A percentile compares a stretch with the other conserved stretches of the same genome.
Evolutionary conservation across 2,329 filamentous ascomycete genomes (phyloP).

Genomic region (Furcasterigmium sp.): DNA sequence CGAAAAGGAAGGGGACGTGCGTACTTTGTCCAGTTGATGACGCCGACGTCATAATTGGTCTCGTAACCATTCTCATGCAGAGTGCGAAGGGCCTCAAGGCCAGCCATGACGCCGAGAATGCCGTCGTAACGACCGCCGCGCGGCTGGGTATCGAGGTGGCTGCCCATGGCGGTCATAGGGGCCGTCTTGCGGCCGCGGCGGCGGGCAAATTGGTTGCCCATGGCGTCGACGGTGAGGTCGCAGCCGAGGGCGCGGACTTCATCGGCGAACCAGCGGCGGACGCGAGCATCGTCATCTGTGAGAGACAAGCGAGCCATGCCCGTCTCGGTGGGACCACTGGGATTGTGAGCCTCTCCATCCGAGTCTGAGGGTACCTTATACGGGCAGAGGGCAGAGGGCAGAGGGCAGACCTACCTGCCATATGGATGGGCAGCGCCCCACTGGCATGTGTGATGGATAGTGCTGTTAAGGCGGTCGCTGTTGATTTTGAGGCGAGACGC

Average conservation of each 20-base stretch:
- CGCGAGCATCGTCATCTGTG: slow-evolving; percentile 65
- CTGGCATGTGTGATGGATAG: slow-evolving; percentile 25
- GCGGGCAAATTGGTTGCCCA: slow-evolving; percentile 78
- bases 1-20: too few relatives aligned
- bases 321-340: slow-evolving; percentile 41
- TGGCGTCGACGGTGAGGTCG: slow-evolving; percentile 61
- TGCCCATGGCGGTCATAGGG: slow-evolving; percentile 63
- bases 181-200: slow-evolving; percentile 57
- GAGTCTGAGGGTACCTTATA: too few relatives aligned
- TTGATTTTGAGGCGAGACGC: slow-evolving; percentile 19
- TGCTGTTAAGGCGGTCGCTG: slow-evolving; percentile 19
- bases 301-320: slow-evolving; percentile 74
- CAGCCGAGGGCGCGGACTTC: slow-evolving; percentile 61
- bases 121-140: slow-evolving; percentile 68
- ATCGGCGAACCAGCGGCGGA: slow-evolving; percentile 69
- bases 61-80: slow-evolving; percentile 62
- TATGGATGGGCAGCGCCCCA: slow-evolving; percentile 23
- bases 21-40: slow-evolving; percentile 74
- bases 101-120: slow-evolving; percentile 68
- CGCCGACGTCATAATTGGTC: slow-evolving; percentile 66
- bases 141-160: slow-evolving; percentile 63
- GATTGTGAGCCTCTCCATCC: not conserved
- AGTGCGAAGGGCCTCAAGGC: slow-evolving; percentile 65
- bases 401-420: slow-evolving; percentile 17
- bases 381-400: too few relatives aligned